Conservation (phyloP, 2,329 filamentous ascomycete species). For the Trichoderma sp. region DNA sequence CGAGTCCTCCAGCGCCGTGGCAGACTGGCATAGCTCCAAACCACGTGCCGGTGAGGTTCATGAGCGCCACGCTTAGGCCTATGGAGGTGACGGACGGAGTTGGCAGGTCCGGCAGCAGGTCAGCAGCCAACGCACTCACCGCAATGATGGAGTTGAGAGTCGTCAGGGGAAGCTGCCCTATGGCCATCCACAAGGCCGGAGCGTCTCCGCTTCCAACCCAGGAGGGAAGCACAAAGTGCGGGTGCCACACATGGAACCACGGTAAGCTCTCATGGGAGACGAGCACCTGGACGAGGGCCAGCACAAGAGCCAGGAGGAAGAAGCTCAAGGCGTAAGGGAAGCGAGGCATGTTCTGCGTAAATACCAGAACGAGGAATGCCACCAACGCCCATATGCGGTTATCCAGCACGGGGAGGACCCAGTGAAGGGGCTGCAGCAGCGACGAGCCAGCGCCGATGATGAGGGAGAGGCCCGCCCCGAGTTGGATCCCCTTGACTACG, state of each 20-base stretch:
- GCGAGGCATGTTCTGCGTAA: slow-evolving; percentile 62
- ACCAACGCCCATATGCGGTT: slow-evolving; percentile 75
- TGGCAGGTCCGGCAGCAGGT: slow-evolving; percentile 69
- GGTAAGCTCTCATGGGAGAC: slow-evolving; percentile 42
- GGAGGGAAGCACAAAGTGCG: slow-evolving; percentile 42
- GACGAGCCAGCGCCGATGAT: slow-evolving; percentile 71
- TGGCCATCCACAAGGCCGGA: slow-evolving; percentile 56
- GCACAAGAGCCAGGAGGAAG: slow-evolving; percentile 64
- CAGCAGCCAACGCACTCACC: slow-evolving; percentile 72
- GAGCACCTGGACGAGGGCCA: slow-evolving; percentile 52
- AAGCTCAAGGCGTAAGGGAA: slow-evolving; percentile 78
- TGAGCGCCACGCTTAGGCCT: slow-evolving; percentile 75
- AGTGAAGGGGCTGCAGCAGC: slow-evolving; percentile 66
- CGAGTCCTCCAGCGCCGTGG: slow-evolving; percentile 86
- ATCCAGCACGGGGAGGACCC: slow-evolving; percentile 68
- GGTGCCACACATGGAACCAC: slow-evolving; percentile 58
- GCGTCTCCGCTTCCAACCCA: slow-evolving; percentile 33
- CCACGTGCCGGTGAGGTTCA: slow-evolving; percentile 86
- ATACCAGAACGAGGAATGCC: slow-evolving; percentile 69
- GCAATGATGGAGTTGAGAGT: slow-evolving; percentile 91
- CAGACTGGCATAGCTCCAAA: slow-evolving; percentile 95
- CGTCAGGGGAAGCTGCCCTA: slow-evolving; percentile 87
- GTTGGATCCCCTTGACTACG: slow-evolving; percentile 91
- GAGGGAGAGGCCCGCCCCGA: slow-evolving; percentile 83
- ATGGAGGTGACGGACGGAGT: slow-evolving; percentile 72